Percentiles rank a stretch among this genome's conserved stretches.
These are phyloP conservation scores for Crassisporium funariophilum DNA, from an alignment of 768 basidiomycete genomes.

Conservation along the genomic window DNA sequence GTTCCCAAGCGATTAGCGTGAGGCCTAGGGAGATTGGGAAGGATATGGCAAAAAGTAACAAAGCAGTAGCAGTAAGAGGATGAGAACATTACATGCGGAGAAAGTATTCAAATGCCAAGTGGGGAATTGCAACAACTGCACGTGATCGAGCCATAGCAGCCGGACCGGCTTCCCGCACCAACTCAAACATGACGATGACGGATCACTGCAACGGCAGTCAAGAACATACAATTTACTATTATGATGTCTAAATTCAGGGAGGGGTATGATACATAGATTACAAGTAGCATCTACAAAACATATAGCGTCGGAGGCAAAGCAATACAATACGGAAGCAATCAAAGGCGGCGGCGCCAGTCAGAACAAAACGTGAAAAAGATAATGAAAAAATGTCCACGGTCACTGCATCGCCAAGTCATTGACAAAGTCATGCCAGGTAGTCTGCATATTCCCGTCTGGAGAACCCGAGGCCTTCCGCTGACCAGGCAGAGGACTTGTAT, in stretches of 20 bases:
- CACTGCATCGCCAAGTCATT: constrained; percentile 39
- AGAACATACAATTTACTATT: not conserved
- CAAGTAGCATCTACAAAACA: no score
- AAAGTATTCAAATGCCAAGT: no score
- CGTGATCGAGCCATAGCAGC: no score
- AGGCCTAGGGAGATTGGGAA: no score
- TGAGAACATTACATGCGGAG: constrained; percentile 6
- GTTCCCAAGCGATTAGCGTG: no score
- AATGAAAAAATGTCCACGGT: not conserved
- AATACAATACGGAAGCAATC: not conserved
- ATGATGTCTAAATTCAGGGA: not conserved
- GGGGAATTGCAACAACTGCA: not conserved
- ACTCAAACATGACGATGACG: constrained; percentile 15
- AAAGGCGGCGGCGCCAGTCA: no score
- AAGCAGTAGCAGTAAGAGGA: constrained; percentile 1
- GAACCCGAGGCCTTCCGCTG: constrained; percentile 52
- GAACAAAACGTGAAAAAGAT: not conserved
- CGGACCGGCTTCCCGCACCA: no score
- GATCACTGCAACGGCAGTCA: not conserved
- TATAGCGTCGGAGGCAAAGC: no score
- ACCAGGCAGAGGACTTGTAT: constrained; percentile 39
- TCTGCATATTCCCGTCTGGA: constrained; percentile 62
- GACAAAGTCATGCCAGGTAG: constrained; percentile 69
- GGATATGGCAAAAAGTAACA: not conserved
- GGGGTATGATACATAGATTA: no score